Evolutionary conservation across 257 asterid species (phyloP).

Genomic region (Solanum tacnaense): DNA sequence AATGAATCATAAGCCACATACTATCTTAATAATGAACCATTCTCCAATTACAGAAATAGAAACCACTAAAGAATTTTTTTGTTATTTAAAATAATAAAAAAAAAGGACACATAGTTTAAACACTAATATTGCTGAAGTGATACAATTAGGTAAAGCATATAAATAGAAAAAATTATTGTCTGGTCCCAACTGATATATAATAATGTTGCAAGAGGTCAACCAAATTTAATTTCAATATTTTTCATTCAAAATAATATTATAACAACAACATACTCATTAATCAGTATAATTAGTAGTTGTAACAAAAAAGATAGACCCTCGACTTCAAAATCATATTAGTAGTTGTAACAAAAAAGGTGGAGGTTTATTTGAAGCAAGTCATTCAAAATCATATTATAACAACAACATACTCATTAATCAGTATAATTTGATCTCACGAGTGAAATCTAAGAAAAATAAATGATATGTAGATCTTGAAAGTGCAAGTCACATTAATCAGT

Average conservation of each 20-base stretch:
- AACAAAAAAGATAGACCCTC: too few species aligned
- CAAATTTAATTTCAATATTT: background rate
- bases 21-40: background rate
- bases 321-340: too few species aligned
- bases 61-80: background rate
- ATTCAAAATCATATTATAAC: background rate
- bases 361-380: background rate
- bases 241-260: background rate
- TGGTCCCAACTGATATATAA: background rate
- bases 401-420: background rate
- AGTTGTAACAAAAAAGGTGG: too few species aligned
- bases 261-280: background rate
- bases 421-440: too few species aligned
- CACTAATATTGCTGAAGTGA: slow-evolving; percentile 1
- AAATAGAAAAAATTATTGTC: background rate
- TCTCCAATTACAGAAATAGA: slow-evolving; percentile 1
- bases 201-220: background rate
- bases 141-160: background rate
- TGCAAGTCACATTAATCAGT: background rate
- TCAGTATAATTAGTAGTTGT: too few species aligned
- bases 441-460: too few species aligned
- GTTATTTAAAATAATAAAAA: background rate
- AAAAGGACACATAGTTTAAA: background rate
- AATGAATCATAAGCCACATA: background rate
- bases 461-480: fast-evolving